phyloP scores from a whole-genome alignment of 75 land plant genomes.

The Gnetum montanum region DNA sequence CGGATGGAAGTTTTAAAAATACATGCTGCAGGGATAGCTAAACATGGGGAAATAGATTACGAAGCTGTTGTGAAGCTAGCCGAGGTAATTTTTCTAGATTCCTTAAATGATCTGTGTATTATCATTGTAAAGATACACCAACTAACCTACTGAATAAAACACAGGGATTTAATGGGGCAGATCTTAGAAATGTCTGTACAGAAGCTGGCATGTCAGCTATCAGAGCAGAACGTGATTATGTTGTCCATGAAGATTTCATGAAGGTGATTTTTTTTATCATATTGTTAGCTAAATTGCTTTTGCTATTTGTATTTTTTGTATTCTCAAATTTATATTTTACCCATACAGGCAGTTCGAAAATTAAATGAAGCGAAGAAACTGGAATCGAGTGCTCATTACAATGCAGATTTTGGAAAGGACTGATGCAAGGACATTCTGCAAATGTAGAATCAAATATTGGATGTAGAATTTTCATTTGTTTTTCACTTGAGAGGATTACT shows the following conservation, averaged over 20 bases:
- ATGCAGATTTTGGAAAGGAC: constrained; percentile 87
- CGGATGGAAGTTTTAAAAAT: constrained; percentile 84
- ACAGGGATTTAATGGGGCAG: constrained; percentile 85
- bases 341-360: constrained; percentile 92
- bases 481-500: too few relatives aligned
- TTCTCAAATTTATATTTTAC: background rate
- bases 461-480: background rate
- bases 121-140: too few relatives aligned
- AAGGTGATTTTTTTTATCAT: constrained; percentile 36
- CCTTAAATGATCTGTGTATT: too few relatives aligned
- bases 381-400: constrained; percentile 87
- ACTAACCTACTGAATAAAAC: too few relatives aligned
- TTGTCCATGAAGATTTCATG: constrained; percentile 91
- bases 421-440: constrained; percentile 17
- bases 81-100: constrained; percentile 45
- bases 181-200: constrained; percentile 83
- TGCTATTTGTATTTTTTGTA: background rate
- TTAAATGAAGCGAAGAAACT: constrained; percentile 89
- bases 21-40: constrained; percentile 85
- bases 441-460: background rate
- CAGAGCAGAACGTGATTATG: constrained; percentile 89
- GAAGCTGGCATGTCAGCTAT: constrained; percentile 92
- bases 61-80: constrained; percentile 91
- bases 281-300: too few relatives aligned
- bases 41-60: constrained; percentile 90